These are phyloP conservation scores for Cadophora malorum DNA, from an alignment of 2,329 filamentous ascomycete species.

Conservation along the genomic window DNA sequence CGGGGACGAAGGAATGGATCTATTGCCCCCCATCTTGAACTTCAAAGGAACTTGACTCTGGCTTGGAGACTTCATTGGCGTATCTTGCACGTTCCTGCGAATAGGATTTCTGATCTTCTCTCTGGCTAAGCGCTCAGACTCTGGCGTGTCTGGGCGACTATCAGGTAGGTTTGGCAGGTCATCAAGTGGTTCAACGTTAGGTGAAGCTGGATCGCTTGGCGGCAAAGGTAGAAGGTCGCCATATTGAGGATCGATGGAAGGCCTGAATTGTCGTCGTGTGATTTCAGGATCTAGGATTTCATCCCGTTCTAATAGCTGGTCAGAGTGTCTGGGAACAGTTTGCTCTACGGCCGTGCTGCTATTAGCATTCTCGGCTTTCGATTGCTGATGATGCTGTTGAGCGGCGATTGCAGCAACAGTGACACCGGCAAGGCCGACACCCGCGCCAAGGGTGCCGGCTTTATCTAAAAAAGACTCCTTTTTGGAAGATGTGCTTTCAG, in stretches of 20 bases:
- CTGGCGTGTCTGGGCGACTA: slow-evolving; percentile 58
- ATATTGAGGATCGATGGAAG: slow-evolving; percentile 70
- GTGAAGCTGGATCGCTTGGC: slow-evolving; percentile 62
- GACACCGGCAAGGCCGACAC: slow-evolving; percentile 67
- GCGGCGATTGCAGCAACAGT: slow-evolving; percentile 47
- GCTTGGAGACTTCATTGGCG: slow-evolving; percentile 48
- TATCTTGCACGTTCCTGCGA: slow-evolving; percentile 40
- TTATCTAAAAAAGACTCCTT: slow-evolving; percentile 74
- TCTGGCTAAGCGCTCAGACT: slow-evolving; percentile 38
- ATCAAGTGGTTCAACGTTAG: slow-evolving; percentile 46
- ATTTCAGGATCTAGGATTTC: slow-evolving; percentile 64
- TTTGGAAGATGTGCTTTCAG: slow-evolving; percentile 39
- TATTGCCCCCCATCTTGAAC: slow-evolving; percentile 54
- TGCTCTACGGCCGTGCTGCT: slow-evolving; percentile 36
- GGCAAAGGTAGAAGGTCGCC: slow-evolving; percentile 69
- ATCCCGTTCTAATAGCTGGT: slow-evolving; percentile 31
- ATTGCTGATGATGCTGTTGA: slow-evolving; percentile 45
- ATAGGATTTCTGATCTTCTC: slow-evolving; percentile 35
- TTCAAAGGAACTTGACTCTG: slow-evolving; percentile 62
- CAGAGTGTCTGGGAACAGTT: slow-evolving; percentile 20
- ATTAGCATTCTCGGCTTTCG: slow-evolving; percentile 44
- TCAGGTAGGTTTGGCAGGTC: slow-evolving; percentile 63
- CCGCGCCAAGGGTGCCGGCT: slow-evolving; percentile 73
- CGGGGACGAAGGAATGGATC: slow-evolving; percentile 52
- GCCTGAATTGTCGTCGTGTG: slow-evolving; percentile 62